phyloP scores from a whole-genome alignment of 2,329 filamentous ascomycete genomes.

The Exophiala lecanii-corni region DNA sequence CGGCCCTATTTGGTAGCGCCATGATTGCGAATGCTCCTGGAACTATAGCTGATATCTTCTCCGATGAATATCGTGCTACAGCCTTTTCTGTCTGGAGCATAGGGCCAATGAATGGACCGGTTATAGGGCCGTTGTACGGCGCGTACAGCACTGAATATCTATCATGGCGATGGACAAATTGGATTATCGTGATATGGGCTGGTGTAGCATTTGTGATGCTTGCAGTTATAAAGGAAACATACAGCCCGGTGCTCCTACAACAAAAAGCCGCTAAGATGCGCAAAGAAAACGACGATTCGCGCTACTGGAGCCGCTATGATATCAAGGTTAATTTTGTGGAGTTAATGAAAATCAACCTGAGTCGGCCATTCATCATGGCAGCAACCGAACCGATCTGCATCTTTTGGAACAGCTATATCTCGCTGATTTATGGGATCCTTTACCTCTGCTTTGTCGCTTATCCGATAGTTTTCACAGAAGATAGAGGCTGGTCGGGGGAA shows the following conservation, averaged over 20 bases:
- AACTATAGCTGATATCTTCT: conserved; percentile 76
- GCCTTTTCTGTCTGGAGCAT: conserved; percentile 79
- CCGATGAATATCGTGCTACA: conserved; percentile 73
- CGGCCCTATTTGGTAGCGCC: conserved; percentile 68
- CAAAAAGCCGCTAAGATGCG: conserved; percentile 60
- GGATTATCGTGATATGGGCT: conserved; percentile 70
- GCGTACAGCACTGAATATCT: conserved; percentile 67
- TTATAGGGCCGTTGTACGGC: conserved; percentile 67
- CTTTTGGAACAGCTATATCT: conserved; percentile 66
- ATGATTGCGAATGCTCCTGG: conserved; percentile 82
- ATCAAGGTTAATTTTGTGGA: conserved; percentile 60
- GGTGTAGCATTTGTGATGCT: conserved; percentile 59
- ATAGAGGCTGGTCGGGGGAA: conserved; percentile 73
- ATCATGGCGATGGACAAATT: conserved; percentile 86
- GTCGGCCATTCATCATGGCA: conserved; percentile 71
- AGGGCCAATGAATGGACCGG: conserved; percentile 74
- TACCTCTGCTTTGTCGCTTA: conserved; percentile 90
- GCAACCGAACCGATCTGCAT: conserved; percentile 84
- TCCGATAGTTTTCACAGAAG: conserved; percentile 71
- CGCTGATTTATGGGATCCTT: conserved; percentile 77
- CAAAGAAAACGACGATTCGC: conserved; percentile 63
- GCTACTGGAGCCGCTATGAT: conserved; percentile 80
- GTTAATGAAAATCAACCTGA: conserved; percentile 69
- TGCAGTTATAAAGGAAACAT: conserved; percentile 65
- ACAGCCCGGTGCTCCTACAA: conserved; percentile 66